phyloP scores from a whole-genome alignment of 2,329 filamentous ascomycete genomes.

The Myriosclerotinia curreyana region DNA sequence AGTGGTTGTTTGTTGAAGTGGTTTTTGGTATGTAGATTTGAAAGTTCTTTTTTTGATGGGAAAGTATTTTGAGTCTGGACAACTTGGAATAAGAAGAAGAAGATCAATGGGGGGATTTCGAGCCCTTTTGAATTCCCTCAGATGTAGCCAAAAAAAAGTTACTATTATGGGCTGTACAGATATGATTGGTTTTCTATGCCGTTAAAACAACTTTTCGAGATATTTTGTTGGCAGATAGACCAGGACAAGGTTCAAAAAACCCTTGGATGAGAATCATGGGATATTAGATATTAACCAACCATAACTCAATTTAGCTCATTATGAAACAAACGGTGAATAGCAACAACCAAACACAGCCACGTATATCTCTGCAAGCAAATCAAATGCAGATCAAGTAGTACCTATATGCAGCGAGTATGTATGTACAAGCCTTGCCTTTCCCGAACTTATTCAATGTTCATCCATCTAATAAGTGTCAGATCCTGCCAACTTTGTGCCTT shows the following conservation, averaged over 20 bases:
- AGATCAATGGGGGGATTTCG: not conserved
- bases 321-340: conserved; percentile 11
- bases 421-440: not conserved
- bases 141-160: not conserved
- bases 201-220: not conserved
- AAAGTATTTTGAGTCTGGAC: not conserved
- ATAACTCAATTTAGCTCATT: too few species aligned
- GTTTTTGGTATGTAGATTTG: not conserved
- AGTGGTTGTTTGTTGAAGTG: not conserved
- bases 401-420: too few species aligned
- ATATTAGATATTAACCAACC: conserved; percentile 2
- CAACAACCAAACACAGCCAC: conserved; percentile 6
- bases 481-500: conserved; percentile 1
- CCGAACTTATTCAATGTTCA: not conserved
- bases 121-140: conserved; percentile 12
- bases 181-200: conserved; percentile 4
- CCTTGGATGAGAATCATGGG: not conserved
- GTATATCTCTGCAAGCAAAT: conserved; percentile 6
- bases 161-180: not conserved
- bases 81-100: not conserved
- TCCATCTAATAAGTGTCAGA: not conserved
- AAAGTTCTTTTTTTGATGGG: not conserved
- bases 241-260: not conserved
- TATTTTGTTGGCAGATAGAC: conserved; percentile 13
- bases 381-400: not conserved